Percentiles rank a stretch among this genome's conserved stretches.
Evolutionary conservation across 768 basidiomycete genomes (phyloP).

Genomic region (Lactifluus echinatus): DNA sequence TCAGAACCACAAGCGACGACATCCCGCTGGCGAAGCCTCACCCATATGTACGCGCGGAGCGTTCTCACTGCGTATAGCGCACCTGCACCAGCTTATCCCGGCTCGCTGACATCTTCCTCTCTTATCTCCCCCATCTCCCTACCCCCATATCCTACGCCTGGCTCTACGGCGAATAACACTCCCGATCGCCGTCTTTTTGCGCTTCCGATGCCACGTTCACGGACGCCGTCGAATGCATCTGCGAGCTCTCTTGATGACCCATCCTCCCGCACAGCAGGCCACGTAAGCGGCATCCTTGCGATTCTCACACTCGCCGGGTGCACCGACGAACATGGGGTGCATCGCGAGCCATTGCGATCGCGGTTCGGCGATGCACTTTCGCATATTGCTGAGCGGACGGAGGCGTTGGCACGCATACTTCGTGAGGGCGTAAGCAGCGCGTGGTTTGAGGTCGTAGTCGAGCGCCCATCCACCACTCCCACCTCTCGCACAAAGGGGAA

Average conservation of each 20-base stretch:
- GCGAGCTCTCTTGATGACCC: conserved; percentile 10
- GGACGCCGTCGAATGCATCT: conserved; percentile 17
- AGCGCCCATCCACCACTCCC: conserved; percentile 3
- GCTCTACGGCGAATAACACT: conserved; percentile 18
- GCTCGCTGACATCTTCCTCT: conserved; percentile 14
- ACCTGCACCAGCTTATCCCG: conserved; percentile 23
- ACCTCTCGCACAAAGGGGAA: background rate
- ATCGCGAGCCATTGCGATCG: conserved; percentile 25
- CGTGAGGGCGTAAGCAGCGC: conserved; percentile 30
- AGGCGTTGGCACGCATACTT: conserved; percentile 24
- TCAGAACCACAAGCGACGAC: conserved; percentile 31
- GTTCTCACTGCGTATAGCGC: conserved; percentile 16
- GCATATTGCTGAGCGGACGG: conserved; percentile 25
- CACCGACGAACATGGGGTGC: conserved; percentile 24
- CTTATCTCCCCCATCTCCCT: conserved; percentile 19
- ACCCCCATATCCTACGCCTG: conserved; percentile 17
- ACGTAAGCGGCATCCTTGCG: conserved; percentile 28
- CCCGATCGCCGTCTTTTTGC: conserved; percentile 13
- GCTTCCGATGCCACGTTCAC: conserved; percentile 13
- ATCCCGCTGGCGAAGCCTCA: conserved; percentile 31
- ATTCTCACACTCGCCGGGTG: conserved; percentile 28
- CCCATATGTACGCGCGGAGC: conserved; percentile 26
- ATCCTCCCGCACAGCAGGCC: conserved; percentile 17
- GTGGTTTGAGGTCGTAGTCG: conserved; percentile 25
- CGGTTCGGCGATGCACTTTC: conserved; percentile 26